Conservation (phyloP, 352 stramenopile species). For the Pythium brassicae region DNA sequence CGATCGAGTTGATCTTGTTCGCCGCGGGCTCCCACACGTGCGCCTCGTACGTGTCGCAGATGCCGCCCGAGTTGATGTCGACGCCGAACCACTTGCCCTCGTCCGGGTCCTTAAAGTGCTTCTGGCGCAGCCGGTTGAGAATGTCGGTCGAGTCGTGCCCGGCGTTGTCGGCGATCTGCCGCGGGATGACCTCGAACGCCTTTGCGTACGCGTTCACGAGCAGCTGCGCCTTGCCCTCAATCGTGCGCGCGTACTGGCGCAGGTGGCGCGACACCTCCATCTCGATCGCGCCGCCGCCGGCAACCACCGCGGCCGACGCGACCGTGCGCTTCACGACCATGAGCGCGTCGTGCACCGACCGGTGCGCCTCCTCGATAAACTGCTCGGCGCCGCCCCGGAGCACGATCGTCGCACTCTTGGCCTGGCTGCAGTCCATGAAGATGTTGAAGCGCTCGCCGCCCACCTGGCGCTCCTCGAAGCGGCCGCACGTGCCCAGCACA, state of each 20-base stretch:
- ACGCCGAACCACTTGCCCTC: constrained; percentile 97
- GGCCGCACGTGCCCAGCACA: constrained; percentile 92
- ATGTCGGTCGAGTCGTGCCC: constrained; percentile 98
- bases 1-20: constrained; percentile 98
- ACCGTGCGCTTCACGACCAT: constrained; percentile 99
- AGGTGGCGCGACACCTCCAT: constrained; percentile 93
- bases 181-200: constrained; percentile 97
- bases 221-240: constrained; percentile 97
- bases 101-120: constrained; percentile 93
- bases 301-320: constrained; percentile 87
- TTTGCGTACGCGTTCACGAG: constrained; percentile 96
- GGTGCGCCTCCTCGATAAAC: constrained; percentile 98
- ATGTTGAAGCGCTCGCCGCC: constrained; percentile 98
- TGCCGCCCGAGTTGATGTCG: constrained; percentile 95
- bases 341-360: constrained; percentile 97
- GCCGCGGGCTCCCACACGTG: constrained; percentile 99
- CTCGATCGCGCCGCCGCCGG: constrained; percentile 90
- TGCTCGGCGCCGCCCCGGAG: constrained; percentile 96
- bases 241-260: constrained; percentile 90
- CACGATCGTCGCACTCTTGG: constrained; percentile 96
- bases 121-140: constrained; percentile 94
- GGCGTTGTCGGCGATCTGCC: constrained; percentile 98
- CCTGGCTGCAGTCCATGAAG: constrained; percentile 95
- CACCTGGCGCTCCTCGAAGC: constrained; percentile 97
- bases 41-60: constrained; percentile 97